phyloP scores from a whole-genome alignment of 192 early-diverging fungal genomes.

The Entomortierella parvispora region DNA sequence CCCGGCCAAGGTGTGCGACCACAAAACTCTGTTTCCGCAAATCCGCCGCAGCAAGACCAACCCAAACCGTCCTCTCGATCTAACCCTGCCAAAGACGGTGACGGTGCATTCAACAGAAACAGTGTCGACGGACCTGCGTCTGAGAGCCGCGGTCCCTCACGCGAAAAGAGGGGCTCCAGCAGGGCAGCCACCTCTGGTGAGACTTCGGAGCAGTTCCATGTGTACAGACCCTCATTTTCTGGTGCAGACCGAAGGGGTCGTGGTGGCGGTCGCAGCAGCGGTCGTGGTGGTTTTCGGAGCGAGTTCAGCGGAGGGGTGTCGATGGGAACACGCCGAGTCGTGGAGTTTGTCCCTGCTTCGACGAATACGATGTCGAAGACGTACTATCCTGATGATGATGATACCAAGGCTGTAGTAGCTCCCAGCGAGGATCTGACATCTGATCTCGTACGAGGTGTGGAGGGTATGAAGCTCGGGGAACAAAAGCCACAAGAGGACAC shows the following conservation, averaged over 20 bases:
- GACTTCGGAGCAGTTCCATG: neutral
- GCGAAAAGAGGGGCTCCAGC: no score
- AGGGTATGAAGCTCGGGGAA: conserved; percentile 6
- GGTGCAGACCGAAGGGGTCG: conserved; percentile 10
- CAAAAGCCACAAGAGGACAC: no score
- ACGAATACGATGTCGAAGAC: conserved; percentile 13
- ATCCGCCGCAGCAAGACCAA: neutral
- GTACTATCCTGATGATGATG: neutral
- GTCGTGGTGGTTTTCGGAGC: neutral
- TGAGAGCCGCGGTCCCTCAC: no score
- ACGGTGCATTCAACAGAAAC: no score
- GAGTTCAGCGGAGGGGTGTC: neutral
- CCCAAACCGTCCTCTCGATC: neutral
- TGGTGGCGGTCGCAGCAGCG: neutral
- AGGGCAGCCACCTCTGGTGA: neutral
- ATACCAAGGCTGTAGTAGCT: neutral
- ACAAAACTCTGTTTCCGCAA: neutral
- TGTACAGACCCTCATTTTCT: neutral
- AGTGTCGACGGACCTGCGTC: no score
- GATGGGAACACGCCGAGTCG: neutral
- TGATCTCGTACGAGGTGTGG: conserved; percentile 5
- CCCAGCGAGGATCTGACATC: neutral
- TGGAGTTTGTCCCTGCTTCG: conserved; percentile 30
- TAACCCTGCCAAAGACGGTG: no score
- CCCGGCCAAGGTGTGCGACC: neutral